Base-by-base conservation (phyloP, 306 rosid species). In the Spatholobus suberectus region DNA sequence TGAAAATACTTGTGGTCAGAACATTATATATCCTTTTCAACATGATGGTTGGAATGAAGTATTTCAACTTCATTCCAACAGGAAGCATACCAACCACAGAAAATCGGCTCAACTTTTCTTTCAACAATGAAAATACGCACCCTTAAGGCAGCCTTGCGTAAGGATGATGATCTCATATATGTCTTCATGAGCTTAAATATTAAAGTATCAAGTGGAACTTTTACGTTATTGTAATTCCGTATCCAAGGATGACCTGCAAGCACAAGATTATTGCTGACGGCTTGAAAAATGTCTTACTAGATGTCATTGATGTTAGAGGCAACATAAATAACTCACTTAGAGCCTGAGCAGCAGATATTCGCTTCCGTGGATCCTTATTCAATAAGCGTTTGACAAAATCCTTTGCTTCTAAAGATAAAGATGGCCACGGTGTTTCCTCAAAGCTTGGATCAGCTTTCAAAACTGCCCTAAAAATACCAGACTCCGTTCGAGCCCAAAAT, bases 61-160 rank as follows among this genome's bases (percentile, higher is more conserved):
- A 66, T 70, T n/a, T n/a, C n/a, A n/a, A 65, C 81, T 71, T 49
- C 7, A 63, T 58, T 84, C 27, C 43, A 26, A 55, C n/a, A 59
- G 35, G 69, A 51, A 66, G 65, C 55, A 57, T 17, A 55, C 63
- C 65, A 58, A 27, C 14, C 55, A n/a, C 32, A 82, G 43, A 73
- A 75, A 75, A 72, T 41, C 23, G 55, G 41, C 29, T 52, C 37
- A 55, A 81, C 73, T 75, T 76, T 69, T 72, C 70, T 5, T 29
- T 55, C 73, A 51, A 74, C 63, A 82, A 68, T 35, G 82, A 73
- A 66, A 40, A 70, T 58, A 90, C 94, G 18, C 81, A 96, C 99
- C 99, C 92, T 91, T 88, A 96, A 89, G 74, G 99, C 99, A 89
- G 98, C 97, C 90, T 94, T 96, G 57, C 98, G 98, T 91, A 96